These are phyloP conservation scores for Aspergillus mulundensis DNA, from an alignment of 495 filamentous ascomycete genomes.

Conservation along the genomic window DNA sequence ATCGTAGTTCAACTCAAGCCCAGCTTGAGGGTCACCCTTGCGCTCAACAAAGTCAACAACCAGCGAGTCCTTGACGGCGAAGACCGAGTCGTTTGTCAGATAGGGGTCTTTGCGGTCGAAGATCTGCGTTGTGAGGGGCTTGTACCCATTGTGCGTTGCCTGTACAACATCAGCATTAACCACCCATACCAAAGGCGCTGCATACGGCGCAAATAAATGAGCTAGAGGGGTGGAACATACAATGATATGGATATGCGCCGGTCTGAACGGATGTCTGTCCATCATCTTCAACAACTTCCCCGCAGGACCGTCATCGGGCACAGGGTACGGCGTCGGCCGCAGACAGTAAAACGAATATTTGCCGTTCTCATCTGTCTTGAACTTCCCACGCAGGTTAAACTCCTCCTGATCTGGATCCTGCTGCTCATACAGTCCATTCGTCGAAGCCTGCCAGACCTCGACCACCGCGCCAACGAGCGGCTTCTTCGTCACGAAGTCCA, in stretches of 20 bases:
- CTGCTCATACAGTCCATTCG: conserved; percentile 78
- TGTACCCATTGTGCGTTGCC: conserved; percentile 44
- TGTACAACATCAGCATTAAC: conserved; percentile 18
- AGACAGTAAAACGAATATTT: conserved; percentile 64
- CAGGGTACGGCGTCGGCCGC: conserved; percentile 66
- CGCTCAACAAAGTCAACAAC: conserved; percentile 61
- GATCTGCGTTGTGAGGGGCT: conserved; percentile 66
- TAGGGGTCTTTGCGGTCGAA: conserved; percentile 65
- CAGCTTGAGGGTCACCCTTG: conserved; percentile 58
- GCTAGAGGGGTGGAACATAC: conserved; percentile 33
- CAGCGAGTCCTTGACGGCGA: conserved; percentile 73
- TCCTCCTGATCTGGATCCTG: conserved; percentile 68
- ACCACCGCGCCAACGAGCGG: conserved; percentile 60
- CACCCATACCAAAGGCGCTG: background rate
- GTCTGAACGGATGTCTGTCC: conserved; percentile 74
- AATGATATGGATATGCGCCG: conserved; percentile 83
- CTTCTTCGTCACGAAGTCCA: conserved; percentile 51
- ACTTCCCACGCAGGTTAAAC: conserved; percentile 70
- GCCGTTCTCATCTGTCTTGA: conserved; percentile 61
- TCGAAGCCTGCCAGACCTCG: conserved; percentile 75
- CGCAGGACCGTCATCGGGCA: conserved; percentile 60
- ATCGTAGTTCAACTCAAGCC: conserved; percentile 60
- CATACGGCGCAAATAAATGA: conserved; percentile 9
- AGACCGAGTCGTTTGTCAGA: conserved; percentile 63
- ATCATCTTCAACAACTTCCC: conserved; percentile 50